Evolutionary conservation across 2,329 filamentous ascomycete genomes (phyloP).

Genomic region (Phialophora expanda): DNA sequence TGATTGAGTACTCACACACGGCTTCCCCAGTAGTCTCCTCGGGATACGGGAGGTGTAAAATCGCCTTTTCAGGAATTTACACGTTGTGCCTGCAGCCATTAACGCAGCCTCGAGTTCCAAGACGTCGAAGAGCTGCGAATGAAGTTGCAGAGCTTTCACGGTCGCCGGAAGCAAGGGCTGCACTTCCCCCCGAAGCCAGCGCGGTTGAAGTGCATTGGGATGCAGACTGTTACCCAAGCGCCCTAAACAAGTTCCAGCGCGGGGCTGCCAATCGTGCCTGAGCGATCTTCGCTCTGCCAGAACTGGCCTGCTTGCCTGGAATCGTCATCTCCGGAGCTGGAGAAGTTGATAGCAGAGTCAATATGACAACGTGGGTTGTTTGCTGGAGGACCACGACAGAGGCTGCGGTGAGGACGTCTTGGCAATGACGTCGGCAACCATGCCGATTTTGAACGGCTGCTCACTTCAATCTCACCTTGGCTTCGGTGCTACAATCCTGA

Average conservation of each 20-base stretch:
- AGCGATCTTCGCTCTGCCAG: constrained; percentile 23
- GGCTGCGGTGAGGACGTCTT: constrained; percentile 11
- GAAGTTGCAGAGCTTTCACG: constrained; percentile 25
- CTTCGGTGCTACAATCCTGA: neutral
- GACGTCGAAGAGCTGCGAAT: constrained; percentile 32
- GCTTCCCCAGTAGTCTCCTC: constrained; percentile 5
- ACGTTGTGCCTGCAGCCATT: neutral
- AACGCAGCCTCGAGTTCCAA: neutral
- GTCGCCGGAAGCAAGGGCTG: constrained; percentile 34
- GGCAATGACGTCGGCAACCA: constrained; percentile 26
- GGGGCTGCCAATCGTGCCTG: constrained; percentile 30
- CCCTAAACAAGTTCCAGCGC: constrained; percentile 29
- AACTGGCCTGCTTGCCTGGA: constrained; percentile 9
- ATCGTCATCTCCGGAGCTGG: neutral
- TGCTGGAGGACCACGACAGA: neutral
- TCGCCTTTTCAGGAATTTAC: constrained; percentile 3
- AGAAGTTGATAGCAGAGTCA: neutral
- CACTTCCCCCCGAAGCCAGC: constrained; percentile 34
- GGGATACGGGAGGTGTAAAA: neutral
- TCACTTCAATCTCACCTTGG: neutral
- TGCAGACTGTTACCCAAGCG: constrained; percentile 32
- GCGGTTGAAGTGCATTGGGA: constrained; percentile 33
- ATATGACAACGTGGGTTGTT: neutral
- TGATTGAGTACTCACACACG: neutral
- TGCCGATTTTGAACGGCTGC: neutral